phyloP scores from a whole-genome alignment of 208 protist species.

The Endotrypanum monterogeii region DNA sequence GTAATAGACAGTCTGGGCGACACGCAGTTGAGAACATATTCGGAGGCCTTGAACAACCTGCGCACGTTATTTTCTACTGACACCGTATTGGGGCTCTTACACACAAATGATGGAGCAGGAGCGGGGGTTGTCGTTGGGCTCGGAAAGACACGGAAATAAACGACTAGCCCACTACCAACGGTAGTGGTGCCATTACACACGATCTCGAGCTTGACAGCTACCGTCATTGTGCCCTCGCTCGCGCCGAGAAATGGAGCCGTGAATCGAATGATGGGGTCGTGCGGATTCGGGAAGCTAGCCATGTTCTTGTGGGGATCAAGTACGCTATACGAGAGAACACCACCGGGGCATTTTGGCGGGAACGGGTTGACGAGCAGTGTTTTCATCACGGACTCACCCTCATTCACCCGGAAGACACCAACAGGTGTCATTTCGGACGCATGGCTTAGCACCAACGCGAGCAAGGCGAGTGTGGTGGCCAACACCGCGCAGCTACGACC shows the following conservation, averaged over 20 bases:
- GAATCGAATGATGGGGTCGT: constrained; percentile 32
- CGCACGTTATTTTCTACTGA: constrained; percentile 15
- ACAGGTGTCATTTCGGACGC: constrained; percentile 29
- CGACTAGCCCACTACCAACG: constrained; percentile 35
- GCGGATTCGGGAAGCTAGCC: constrained; percentile 31
- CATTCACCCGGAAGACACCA: constrained; percentile 34
- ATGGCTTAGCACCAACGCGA: constrained; percentile 6
- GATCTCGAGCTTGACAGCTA: constrained; percentile 34
- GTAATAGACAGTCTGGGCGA: constrained; percentile 10
- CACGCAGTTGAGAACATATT: constrained; percentile 16
- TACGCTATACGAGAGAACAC: constrained; percentile 37
- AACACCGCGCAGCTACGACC: constrained; percentile 10
- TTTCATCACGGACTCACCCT: constrained; percentile 29
- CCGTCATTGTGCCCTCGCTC: constrained; percentile 4
- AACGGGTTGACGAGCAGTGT: constrained; percentile 7
- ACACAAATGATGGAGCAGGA: constrained; percentile 16
- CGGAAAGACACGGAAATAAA: constrained; percentile 47
- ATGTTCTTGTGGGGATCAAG: constrained; percentile 30
- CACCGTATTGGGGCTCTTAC: constrained; percentile 25
- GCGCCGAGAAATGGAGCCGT: constrained; percentile 39
- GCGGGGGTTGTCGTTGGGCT: constrained; percentile 30
- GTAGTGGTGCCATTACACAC: constrained; percentile 52
- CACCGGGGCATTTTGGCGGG: constrained; percentile 18
- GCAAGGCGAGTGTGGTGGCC: constrained; percentile 15
- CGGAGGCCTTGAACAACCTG: constrained; percentile 6